A percentile compares a stretch with the other conserved stretches of the same genome.
phyloP scores from a whole-genome alignment of 768 basidiomycete species.

The Boletus rex-veris region DNA sequence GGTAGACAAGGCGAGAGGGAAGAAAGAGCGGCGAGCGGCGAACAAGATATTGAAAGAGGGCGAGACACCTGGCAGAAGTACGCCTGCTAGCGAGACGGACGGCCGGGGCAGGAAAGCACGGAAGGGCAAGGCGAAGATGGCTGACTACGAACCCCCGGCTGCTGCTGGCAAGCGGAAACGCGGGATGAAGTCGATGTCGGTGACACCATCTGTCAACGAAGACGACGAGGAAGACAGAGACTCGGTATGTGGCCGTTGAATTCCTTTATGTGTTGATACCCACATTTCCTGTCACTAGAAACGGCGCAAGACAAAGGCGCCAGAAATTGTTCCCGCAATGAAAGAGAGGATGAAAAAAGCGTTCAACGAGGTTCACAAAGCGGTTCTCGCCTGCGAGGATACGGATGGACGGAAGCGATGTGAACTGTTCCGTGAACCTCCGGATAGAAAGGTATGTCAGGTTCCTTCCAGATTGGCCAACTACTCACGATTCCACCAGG shows the following conservation, averaged over 20 bases:
- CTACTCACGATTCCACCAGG: slow-evolving; percentile 40
- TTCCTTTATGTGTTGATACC: not conserved
- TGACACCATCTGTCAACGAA: slow-evolving; percentile 67
- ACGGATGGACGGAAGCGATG: slow-evolving; percentile 74
- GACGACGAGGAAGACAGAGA: slow-evolving; percentile 82
- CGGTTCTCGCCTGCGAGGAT: slow-evolving; percentile 70
- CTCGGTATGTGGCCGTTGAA: slow-evolving; percentile 40
- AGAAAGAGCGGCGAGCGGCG: slow-evolving; percentile 57
- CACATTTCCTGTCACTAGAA: slow-evolving; percentile 47
- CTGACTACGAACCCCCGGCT: slow-evolving; percentile 44
- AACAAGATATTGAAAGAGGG: slow-evolving; percentile 58
- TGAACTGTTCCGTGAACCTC: slow-evolving; percentile 85
- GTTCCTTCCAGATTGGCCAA: not conserved
- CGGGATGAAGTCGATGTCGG: slow-evolving; percentile 65
- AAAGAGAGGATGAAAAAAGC: slow-evolving; percentile 82
- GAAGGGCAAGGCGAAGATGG: slow-evolving; percentile 60
- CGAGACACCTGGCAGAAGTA: slow-evolving; percentile 60
- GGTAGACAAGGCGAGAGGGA: slow-evolving; percentile 59
- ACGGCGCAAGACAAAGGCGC: slow-evolving; percentile 73
- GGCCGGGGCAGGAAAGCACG: slow-evolving; percentile 52
- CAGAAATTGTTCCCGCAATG: slow-evolving; percentile 54
- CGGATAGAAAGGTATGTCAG: slow-evolving; percentile 61
- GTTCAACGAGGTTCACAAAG: slow-evolving; percentile 71
- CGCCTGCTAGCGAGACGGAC: slow-evolving; percentile 61
- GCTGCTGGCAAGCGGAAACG: slow-evolving; percentile 71